Conservation (phyloP, 805 yeast genomes). For the Wickerhamomyces mucosus region DNA sequence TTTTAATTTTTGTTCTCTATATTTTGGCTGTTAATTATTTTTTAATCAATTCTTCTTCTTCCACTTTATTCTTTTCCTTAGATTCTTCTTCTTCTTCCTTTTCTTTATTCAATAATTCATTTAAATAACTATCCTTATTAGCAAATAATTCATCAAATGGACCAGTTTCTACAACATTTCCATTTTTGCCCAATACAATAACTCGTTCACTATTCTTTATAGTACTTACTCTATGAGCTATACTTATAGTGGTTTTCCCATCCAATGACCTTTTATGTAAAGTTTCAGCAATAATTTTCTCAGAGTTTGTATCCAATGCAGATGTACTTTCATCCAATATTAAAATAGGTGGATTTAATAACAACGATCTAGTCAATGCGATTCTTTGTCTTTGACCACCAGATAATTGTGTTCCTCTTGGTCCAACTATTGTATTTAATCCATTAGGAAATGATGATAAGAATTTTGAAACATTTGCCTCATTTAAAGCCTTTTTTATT, state of each 20-base stretch:
- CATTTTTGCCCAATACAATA: slow-evolving; percentile 66
- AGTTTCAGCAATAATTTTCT: slow-evolving; percentile 73
- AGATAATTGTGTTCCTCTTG: slow-evolving; percentile 79
- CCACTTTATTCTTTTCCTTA: slow-evolving; percentile 4
- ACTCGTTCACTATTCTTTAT: slow-evolving; percentile 75
- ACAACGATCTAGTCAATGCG: slow-evolving; percentile 80
- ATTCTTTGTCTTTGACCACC: slow-evolving; percentile 95
- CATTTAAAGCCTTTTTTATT: slow-evolving; percentile 45
- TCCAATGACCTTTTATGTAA: slow-evolving; percentile 43
- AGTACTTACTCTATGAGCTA: slow-evolving; percentile 87
- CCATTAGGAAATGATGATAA: slow-evolving; percentile 72
- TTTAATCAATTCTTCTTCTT: too few species aligned
- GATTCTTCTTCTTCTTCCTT: slow-evolving; percentile 8
- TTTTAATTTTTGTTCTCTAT: too few species aligned
- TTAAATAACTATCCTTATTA: slow-evolving; percentile 26
- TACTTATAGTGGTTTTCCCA: slow-evolving; percentile 70
- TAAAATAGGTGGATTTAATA: slow-evolving; percentile 70
- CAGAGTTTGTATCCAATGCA: slow-evolving; percentile 84
- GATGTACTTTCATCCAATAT: slow-evolving; percentile 93
- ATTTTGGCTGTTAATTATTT: too few species aligned
- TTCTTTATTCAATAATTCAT: slow-evolving; percentile 24
- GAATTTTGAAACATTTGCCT: slow-evolving; percentile 69
- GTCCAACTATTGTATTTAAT: slow-evolving; percentile 74
- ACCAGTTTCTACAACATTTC: slow-evolving; percentile 69
- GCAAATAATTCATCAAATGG: slow-evolving; percentile 40